A percentile compares a stretch with the other conserved stretches of the same genome.
These are phyloP conservation scores for Hylodesmum podocarpum DNA, from an alignment of 306 rosid species.

Conservation along the genomic window DNA sequence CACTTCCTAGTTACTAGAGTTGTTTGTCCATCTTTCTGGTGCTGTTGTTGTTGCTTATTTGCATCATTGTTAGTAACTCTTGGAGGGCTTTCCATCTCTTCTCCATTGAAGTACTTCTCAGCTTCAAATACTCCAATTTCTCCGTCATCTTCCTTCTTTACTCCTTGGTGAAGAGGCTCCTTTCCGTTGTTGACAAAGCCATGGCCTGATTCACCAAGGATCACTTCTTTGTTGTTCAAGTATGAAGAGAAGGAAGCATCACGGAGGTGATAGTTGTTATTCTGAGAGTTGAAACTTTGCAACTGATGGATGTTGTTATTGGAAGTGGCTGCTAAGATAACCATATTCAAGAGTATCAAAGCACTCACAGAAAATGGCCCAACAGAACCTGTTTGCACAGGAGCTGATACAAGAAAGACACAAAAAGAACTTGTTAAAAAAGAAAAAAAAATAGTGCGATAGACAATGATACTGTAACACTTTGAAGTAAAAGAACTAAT, in stretches of 20 bases:
- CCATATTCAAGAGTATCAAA: constrained; percentile 38
- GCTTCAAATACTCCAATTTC: constrained; percentile 91
- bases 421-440: constrained; percentile 22
- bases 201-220: constrained; percentile 38
- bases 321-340: constrained; percentile 47
- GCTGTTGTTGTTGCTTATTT: constrained; percentile 23
- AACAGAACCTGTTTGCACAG: constrained; percentile 1
- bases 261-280: constrained; percentile 20
- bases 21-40: constrained; percentile 24
- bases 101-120: constrained; percentile 92
- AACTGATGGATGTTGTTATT: constrained; percentile 36
- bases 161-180: constrained; percentile 23
- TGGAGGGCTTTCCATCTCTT: constrained; percentile 40
- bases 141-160: constrained; percentile 60
- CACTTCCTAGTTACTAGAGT: constrained; percentile 22
- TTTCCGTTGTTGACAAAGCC: constrained; percentile 30
- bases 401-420: constrained; percentile 31
- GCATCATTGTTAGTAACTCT: constrained; percentile 35
- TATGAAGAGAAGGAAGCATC: constrained; percentile 60
- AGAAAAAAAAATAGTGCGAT: constrained; percentile 32
- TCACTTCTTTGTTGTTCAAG: constrained; percentile 41
- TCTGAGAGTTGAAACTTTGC: constrained; percentile 37
- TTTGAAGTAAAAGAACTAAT: background rate
- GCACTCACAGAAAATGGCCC: constrained; percentile 18
- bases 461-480: constrained; percentile 30